Conservation (phyloP, 768 basidiomycete genomes). For the Xerocomellus amylosporus region DNA sequence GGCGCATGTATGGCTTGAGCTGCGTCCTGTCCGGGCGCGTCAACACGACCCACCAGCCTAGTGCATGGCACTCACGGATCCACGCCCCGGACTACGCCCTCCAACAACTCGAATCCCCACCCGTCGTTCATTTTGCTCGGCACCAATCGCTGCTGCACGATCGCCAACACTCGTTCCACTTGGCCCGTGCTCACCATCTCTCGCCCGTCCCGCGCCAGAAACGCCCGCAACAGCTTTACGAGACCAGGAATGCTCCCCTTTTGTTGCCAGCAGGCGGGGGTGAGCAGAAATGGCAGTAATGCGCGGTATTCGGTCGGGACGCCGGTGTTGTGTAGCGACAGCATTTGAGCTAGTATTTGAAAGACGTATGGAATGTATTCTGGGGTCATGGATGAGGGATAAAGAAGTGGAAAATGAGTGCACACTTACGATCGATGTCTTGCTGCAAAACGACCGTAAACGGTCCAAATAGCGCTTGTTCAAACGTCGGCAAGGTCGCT, state of each 20-base stretch:
- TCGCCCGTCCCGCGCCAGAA: constrained; percentile 65
- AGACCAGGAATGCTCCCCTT: constrained; percentile 94
- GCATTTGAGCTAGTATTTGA: constrained; percentile 94
- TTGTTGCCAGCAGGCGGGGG: constrained; percentile 86
- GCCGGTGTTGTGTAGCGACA: constrained; percentile 66
- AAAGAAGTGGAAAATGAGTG: background rate
- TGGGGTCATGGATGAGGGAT: background rate
- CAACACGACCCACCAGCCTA: background rate
- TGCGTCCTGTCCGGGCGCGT: constrained; percentile 42
- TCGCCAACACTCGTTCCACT: constrained; percentile 74
- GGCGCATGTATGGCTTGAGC: constrained; percentile 72
- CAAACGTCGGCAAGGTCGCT: constrained; percentile 68
- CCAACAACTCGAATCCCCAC: constrained; percentile 89
- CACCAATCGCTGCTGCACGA: constrained; percentile 86
- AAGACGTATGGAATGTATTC: constrained; percentile 98
- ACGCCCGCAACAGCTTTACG: constrained; percentile 82
- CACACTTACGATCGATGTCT: constrained; percentile 81
- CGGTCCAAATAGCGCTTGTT: constrained; percentile 77
- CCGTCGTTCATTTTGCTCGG: constrained; percentile 84
- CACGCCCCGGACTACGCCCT: constrained; percentile 68
- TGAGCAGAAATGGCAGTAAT: constrained; percentile 79
- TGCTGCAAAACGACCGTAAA: constrained; percentile 87
- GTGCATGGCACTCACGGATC: constrained; percentile 58
- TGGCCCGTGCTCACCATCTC: constrained; percentile 72
- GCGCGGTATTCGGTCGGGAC: constrained; percentile 77